Conservation (phyloP, 2,329 filamentous ascomycete species). For the Chalaropsis thielavioides region DNA sequence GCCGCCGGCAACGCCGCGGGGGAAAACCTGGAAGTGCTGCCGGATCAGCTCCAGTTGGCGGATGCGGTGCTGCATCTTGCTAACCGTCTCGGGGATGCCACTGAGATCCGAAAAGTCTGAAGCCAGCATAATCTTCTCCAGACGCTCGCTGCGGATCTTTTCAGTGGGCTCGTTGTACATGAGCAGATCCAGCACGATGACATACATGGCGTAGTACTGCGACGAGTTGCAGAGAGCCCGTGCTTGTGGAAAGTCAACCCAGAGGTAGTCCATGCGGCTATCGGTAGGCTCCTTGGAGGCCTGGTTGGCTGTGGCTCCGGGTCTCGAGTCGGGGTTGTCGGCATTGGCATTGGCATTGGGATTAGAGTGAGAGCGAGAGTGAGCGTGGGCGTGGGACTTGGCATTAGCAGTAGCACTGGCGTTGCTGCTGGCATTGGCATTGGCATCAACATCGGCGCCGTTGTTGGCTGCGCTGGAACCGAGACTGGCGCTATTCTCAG, state of each 20-base stretch:
- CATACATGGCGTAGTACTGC: constrained; percentile 96
- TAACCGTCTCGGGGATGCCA: constrained; percentile 85
- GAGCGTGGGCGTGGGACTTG: too few relatives aligned
- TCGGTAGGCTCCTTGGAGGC: constrained; percentile 46
- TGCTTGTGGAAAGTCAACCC: constrained; percentile 90
- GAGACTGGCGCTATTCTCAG: constrained; percentile 33
- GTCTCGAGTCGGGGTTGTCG: not conserved
- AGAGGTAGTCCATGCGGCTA: constrained; percentile 84
- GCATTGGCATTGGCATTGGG: not conserved
- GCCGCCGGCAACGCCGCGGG: constrained; percentile 40
- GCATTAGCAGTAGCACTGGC: not conserved
- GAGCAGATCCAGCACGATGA: constrained; percentile 89
- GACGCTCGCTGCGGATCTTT: constrained; percentile 85
- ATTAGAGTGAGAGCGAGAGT: not conserved
- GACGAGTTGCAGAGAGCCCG: constrained; percentile 91
- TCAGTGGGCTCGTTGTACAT: constrained; percentile 94
- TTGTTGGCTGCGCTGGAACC: not conserved
- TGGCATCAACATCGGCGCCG: not conserved
- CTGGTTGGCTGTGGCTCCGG: constrained; percentile 22
- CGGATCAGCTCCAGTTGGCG: constrained; percentile 93
- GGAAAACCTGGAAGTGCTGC: constrained; percentile 84
- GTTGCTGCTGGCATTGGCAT: not conserved
- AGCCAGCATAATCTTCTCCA: constrained; percentile 97
- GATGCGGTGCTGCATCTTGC: constrained; percentile 80
- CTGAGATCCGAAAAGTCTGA: constrained; percentile 96